Base-by-base conservation (phyloP, 192 early-diverging fungal genomes). In the Fimicolochytrium jonesii region DNA sequence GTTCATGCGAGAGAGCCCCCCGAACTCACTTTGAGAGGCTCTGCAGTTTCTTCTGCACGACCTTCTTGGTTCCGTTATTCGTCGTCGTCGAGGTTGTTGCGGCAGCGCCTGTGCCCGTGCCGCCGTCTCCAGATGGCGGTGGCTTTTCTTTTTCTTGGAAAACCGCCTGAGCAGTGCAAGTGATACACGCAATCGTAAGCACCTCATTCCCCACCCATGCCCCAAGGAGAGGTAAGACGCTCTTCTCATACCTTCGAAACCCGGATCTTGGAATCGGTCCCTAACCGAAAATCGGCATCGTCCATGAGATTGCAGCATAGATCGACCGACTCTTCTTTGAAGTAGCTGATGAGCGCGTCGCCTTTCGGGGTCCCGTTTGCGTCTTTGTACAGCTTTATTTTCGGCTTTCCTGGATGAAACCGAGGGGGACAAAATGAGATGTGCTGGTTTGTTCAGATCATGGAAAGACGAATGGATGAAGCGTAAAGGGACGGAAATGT, bases 311-410 rank as follows among this genome's bases (percentile, higher is more conserved):
- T 77, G 17, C 91, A 76, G 1, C 92, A 90, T 31, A 99, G 71
- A 18, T 83, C 65, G 18, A 99, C 93, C 1, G 90, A 92, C 59
- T 95, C 93, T 37, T 85, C 86, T 66, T 93, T 90, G 61, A 94
- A 86, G 69, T 90, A 99, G 11, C 86, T 90, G 6, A 99, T 86
- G 5, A 99, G 72, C 5, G 87, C 96, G 70, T 99, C 96, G 1
- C 96, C 96, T 66, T 94, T 96, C 23, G 83, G 65, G 6, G 63
- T 56, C 6, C 86, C 88, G 6, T 84, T 63, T n/a, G 65, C 72
- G 47, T 93, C 76, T 13, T 71, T 77, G 64, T 99, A 99, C 45
- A 99, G 64, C 65, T 97, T 99, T 56, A 99, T 91, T 41, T 85
- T 86, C 9, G 93, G 92, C 51, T 85, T 71, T 22, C 88, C 92